Evolutionary conservation across 202 grass and related monocot species (phyloP).

Genomic region (Musa balbisiana): DNA sequence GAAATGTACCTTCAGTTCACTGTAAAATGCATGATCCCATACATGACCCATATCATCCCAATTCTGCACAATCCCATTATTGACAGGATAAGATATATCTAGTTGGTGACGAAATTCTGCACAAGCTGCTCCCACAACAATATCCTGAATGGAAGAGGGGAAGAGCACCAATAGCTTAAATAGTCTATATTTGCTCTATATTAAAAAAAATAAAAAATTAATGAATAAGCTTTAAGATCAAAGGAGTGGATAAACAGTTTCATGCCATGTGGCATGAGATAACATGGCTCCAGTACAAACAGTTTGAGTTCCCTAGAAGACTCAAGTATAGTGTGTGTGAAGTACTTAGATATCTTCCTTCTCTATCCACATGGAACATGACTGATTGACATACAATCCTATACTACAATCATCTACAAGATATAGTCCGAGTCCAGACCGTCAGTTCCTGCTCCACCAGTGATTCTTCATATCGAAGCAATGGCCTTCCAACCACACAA

Average conservation of each 20-base stretch:
- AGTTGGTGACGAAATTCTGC: slow-evolving; percentile 91
- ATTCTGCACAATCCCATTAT: slow-evolving; percentile 94
- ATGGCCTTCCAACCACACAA: slow-evolving; percentile 76
- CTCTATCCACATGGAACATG: background rate
- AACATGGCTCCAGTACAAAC: background rate
- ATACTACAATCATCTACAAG: background rate
- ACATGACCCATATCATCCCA: slow-evolving; percentile 99
- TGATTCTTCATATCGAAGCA: slow-evolving; percentile 88
- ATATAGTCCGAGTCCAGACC: slow-evolving; percentile 26
- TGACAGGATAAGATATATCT: slow-evolving; percentile 93
- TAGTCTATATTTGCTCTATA: background rate
- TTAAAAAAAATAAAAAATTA: background rate
- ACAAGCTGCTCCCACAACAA: slow-evolving; percentile 95
- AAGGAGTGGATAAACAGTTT: background rate
- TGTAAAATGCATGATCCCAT: slow-evolving; percentile 96
- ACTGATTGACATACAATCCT: background rate
- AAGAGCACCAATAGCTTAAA: background rate
- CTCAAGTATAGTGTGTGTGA: background rate
- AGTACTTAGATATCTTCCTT: background rate
- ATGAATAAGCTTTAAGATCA: background rate
- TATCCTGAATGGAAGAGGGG: slow-evolving; percentile 44
- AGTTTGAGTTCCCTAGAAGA: background rate
- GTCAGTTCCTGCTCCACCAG: slow-evolving; percentile 84
- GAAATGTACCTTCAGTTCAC: slow-evolving; percentile 74
- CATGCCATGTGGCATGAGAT: background rate